Conservation (phyloP, 805 yeast genomes). For the Lachancea sp. region DNA sequence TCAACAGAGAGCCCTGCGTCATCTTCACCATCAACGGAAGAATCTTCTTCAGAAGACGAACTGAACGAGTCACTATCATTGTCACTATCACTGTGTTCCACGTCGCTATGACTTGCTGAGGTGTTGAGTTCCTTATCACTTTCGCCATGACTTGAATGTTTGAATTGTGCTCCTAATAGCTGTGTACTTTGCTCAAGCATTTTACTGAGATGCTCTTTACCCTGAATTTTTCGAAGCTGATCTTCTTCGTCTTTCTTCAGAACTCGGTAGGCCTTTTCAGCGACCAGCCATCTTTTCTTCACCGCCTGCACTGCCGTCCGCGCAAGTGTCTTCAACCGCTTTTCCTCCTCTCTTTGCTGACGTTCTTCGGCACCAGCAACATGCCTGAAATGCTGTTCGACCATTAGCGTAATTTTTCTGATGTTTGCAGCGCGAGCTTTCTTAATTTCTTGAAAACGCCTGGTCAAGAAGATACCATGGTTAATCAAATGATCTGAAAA, state of each 20-base stretch:
- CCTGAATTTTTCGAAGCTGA: slow-evolving; percentile 69
- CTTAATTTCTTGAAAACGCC: slow-evolving; percentile 59
- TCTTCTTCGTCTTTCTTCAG: slow-evolving; percentile 74
- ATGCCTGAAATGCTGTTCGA: slow-evolving; percentile 81
- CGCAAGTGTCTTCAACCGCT: slow-evolving; percentile 62
- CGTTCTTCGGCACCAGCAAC: slow-evolving; percentile 86
- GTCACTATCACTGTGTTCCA: slow-evolving; percentile 10
- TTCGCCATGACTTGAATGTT: slow-evolving; percentile 31
- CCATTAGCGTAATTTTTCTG: slow-evolving; percentile 68
- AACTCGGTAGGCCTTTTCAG: slow-evolving; percentile 71
- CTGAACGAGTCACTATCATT: slow-evolving; percentile 12
- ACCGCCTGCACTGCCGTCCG: slow-evolving; percentile 77
- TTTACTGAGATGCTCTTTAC: slow-evolving; percentile 79
- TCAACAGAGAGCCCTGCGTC: slow-evolving; percentile 38
- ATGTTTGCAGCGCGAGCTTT: slow-evolving; percentile 60
- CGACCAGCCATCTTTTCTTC: slow-evolving; percentile 83
- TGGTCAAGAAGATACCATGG: slow-evolving; percentile 70
- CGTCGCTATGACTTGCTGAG: slow-evolving; percentile 7
- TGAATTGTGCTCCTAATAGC: slow-evolving; percentile 76
- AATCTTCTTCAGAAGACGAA: slow-evolving; percentile 12
- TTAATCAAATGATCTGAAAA: slow-evolving; percentile 68
- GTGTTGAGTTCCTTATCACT: slow-evolving; percentile 15
- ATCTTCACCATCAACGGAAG: slow-evolving; percentile 21
- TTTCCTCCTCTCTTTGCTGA: slow-evolving; percentile 66
- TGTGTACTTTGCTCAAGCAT: slow-evolving; percentile 90